Evolutionary conservation across 1,284 basidiomycete species (phyloP).

Genomic region (Cystobasidium sp.): DNA sequence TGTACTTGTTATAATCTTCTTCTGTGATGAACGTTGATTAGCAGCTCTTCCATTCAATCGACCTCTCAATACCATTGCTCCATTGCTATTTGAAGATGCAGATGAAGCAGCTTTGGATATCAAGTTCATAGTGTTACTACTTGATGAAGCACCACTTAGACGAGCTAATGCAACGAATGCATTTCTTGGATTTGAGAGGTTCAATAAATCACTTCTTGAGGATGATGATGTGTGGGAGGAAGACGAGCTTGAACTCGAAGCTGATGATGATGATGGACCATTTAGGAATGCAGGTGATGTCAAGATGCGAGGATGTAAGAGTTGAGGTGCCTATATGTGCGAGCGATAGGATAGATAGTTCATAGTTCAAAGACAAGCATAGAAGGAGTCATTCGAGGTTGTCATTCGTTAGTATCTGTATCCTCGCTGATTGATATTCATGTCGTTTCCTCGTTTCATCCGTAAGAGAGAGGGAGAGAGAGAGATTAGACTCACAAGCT

Average conservation of each 20-base stretch:
- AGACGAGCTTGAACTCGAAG: too few species aligned
- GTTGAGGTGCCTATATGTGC: conserved; percentile 30
- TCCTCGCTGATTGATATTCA: too few species aligned
- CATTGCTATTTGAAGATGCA: neutral
- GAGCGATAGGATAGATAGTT: neutral
- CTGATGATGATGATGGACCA: conserved; percentile 15
- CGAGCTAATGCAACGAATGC: conserved; percentile 38
- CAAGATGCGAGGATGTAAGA: conserved; percentile 39
- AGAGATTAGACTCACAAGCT: conserved; percentile 17
- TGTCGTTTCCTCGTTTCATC: neutral
- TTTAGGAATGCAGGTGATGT: conserved; percentile 27
- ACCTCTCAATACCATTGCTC: neutral
- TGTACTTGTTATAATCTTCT: conserved; percentile 13
- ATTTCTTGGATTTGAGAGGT: conserved; percentile 33
- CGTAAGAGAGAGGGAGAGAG: neutral
- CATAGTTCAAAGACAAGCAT: too few species aligned
- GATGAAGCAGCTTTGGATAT: conserved; percentile 13
- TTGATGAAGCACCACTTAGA: conserved; percentile 8
- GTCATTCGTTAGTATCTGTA: too few species aligned
- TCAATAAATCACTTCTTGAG: conserved; percentile 6
- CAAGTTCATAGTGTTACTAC: neutral
- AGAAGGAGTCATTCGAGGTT: too few species aligned
- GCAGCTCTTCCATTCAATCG: neutral
- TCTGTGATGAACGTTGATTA: neutral
- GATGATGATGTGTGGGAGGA: neutral